Conservation (phyloP, 768 basidiomycete genomes). For the Tricholoma furcatifolium region DNA sequence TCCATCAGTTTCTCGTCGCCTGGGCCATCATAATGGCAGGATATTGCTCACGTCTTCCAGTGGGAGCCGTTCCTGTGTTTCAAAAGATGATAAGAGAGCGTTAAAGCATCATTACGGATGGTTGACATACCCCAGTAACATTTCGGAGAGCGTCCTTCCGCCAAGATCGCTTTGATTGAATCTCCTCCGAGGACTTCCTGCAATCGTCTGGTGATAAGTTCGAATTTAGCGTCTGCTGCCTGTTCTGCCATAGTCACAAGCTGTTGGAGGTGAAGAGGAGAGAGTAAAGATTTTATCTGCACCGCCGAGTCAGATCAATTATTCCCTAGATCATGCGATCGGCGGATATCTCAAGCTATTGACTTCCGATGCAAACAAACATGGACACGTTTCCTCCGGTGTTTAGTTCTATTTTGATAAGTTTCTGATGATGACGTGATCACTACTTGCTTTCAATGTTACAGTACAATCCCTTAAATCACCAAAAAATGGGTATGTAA, state of each 20-base stretch:
- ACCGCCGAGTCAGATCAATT: slow-evolving; percentile 4
- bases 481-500: too few species aligned
- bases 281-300: slow-evolving; percentile 3
- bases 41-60: slow-evolving; percentile 80
- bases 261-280: background rate
- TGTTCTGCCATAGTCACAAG: slow-evolving; percentile 7
- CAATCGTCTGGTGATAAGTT: slow-evolving; percentile 81
- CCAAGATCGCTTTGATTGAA: slow-evolving; percentile 73
- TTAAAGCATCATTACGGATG: slow-evolving; percentile 5
- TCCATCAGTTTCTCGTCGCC: slow-evolving; percentile 3
- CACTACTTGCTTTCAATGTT: too few species aligned
- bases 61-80: slow-evolving; percentile 80
- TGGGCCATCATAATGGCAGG: background rate
- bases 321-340: background rate
- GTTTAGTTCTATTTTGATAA: too few species aligned
- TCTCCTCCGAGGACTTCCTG: slow-evolving; percentile 90
- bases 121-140: slow-evolving; percentile 85
- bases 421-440: too few species aligned
- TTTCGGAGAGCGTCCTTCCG: slow-evolving; percentile 73
- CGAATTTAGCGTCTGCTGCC: slow-evolving; percentile 55
- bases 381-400: background rate
- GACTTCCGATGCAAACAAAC: slow-evolving; percentile 1
- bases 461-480: too few species aligned
- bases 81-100: slow-evolving; percentile 6
- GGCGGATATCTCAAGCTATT: background rate